These are phyloP conservation scores for Chenopodium quinoa DNA, from an alignment of 148 eudicot genomes.

Conservation along the genomic window DNA sequence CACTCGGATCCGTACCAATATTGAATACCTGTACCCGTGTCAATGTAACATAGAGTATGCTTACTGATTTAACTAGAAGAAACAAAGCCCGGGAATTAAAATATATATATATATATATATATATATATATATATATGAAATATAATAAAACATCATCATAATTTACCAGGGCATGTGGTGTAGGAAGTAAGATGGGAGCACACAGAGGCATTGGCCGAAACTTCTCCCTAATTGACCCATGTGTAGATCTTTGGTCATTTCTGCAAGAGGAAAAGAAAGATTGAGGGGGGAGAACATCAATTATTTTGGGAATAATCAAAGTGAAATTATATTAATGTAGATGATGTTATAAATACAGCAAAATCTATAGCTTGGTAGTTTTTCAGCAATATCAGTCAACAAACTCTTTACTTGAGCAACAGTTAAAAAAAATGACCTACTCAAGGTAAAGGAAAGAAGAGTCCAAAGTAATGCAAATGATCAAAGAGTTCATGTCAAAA, in stretches of 20 bases:
- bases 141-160: background rate
- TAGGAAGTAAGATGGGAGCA: constrained; percentile 86
- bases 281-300: constrained; percentile 6
- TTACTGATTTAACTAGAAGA: constrained; percentile 5
- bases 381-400: background rate
- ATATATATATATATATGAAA: too few species aligned
- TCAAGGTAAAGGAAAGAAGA: background rate
- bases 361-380: background rate
- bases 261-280: constrained; percentile 39
- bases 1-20: too few species aligned
- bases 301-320: background rate
- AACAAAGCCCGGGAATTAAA: background rate
- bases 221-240: constrained; percentile 69
- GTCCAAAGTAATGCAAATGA: background rate
- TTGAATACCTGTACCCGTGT: too few species aligned
- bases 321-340: background rate
- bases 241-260: constrained; percentile 59
- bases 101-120: too few species aligned
- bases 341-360: background rate
- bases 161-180: constrained; percentile 91
- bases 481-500: background rate
- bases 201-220: constrained; percentile 95
- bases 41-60: background rate
- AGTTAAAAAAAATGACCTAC: background rate
- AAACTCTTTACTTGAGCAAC: background rate